phyloP scores from a whole-genome alignment of 345 rosid genomes.

The Microcos paniculata region DNA sequence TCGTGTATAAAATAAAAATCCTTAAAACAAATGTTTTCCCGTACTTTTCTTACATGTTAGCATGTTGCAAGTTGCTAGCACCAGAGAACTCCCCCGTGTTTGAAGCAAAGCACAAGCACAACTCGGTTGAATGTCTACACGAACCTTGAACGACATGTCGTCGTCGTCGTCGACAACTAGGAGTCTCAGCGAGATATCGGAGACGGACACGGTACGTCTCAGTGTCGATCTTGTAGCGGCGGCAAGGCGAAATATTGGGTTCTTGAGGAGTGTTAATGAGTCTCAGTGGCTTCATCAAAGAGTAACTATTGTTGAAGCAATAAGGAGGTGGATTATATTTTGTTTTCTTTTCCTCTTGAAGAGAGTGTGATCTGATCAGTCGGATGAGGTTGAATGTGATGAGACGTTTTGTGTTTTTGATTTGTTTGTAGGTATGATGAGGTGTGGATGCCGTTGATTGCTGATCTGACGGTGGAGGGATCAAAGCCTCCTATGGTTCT shows the following conservation, averaged over 20 bases:
- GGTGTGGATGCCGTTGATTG: conserved; percentile 94
- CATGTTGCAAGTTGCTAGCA: no score
- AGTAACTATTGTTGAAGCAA: conserved; percentile 52
- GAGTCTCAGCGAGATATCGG: conserved; percentile 67
- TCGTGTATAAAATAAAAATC: not conserved
- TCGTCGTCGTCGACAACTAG: conserved; percentile 17
- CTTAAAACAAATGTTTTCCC: no score
- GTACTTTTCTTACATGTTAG: not conserved
- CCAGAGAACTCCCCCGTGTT: not conserved
- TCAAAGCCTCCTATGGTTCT: conserved; percentile 61
- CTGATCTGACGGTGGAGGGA: conserved; percentile 67
- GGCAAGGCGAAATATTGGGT: conserved; percentile 53
- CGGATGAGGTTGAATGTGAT: not conserved
- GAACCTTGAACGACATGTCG: conserved; percentile 28
- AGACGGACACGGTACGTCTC: conserved; percentile 42
- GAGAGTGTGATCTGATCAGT: conserved; percentile 13
- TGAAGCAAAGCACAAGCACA: not conserved
- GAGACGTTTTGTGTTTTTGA: not conserved
- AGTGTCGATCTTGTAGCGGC: conserved; percentile 71
- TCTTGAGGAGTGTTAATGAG: conserved; percentile 58
- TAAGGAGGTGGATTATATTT: conserved; percentile 54
- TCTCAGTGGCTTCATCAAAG: conserved; percentile 72
- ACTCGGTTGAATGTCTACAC: conserved; percentile 28
- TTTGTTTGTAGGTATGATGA: conserved; percentile 65
- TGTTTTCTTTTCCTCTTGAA: not conserved